Base-by-base conservation (phyloP, 768 basidiomycete genomes). In the Termitomyces bulborhizus region DNA sequence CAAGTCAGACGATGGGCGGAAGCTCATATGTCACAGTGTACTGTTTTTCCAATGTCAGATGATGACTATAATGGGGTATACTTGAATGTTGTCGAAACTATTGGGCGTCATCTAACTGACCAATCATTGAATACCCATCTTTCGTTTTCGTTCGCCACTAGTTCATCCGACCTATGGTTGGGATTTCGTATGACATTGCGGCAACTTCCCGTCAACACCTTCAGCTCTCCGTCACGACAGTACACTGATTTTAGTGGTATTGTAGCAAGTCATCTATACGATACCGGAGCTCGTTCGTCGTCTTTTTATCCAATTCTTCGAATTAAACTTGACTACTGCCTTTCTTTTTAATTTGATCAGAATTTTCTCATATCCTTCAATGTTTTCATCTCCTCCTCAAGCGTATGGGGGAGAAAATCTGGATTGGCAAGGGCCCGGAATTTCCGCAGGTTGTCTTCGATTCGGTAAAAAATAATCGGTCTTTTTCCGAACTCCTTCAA, bases 401-500 rank as follows among this genome's bases (percentile, higher is more conserved):
- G 57, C 79, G 85, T 24, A 64, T 86, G 49, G 76, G 76, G 0
- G 60, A 69, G 3, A 64, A 74, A 11, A 66, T 93, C 15, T 98
- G 96, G 95, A 66, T 73, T 21, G 81, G 77, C 29, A 85, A 90
- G 60, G 79, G 80, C 1, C 73, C 81, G 4, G 85, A 90, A 62
- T 90, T 85, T 63, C 86, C 93, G 3, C 80, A 85, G 60, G 77
- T 88, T 36, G 79, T 93, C 6, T 86, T 96, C 62, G 91, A 90
- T 63, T 80, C 86, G 13, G 80, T 98, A 64, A 89, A 88, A 65
- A 85, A 91, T 64, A 98, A 96, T 66, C 66, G 73, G 3, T 72
- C 76, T 6, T 86, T 81, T 63, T 63, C 71, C 34, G 67, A 75
- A 31, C 67, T 80, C 41, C 59, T 90, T 12, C 71, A 73, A 52